Percentiles rank a stretch among this genome's conserved stretches.
These are phyloP conservation scores for Flaveria trinervia DNA, from an alignment of 129 eudicot genomes.

Conservation along the genomic window DNA sequence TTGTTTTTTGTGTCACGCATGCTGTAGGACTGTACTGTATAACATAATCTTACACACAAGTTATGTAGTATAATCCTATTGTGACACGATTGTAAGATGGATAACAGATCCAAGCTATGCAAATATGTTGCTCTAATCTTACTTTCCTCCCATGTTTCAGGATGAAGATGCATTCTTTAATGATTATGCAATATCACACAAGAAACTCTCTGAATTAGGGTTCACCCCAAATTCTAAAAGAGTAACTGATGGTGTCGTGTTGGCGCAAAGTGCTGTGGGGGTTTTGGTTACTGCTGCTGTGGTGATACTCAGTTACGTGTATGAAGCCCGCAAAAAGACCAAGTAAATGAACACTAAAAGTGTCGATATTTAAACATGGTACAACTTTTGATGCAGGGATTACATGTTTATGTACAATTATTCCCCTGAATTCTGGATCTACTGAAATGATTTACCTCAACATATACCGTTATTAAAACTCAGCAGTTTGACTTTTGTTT, in stretches of 20 bases:
- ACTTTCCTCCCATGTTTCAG: constrained; percentile 53
- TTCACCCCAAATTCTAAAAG: constrained; percentile 57
- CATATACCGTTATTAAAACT: constrained; percentile 11
- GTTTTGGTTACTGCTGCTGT: constrained; percentile 86
- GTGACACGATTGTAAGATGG: not conserved
- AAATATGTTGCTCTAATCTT: constrained; percentile 11
- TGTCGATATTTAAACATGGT: not conserved
- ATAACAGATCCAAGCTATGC: not conserved
- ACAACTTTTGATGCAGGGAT: constrained; percentile 18
- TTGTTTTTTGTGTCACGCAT: not conserved
- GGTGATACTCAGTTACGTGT: constrained; percentile 70
- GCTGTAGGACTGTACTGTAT: constrained; percentile 3
- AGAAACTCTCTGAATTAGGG: constrained; percentile 93
- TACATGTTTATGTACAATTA: constrained; percentile 20
- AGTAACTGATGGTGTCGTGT: constrained; percentile 55
- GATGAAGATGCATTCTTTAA: constrained; percentile 88
- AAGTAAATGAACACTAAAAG: constrained; percentile 38
- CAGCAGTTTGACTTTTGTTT: constrained; percentile 33
- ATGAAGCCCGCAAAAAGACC: constrained; percentile 69
- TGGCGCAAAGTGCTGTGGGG: constrained; percentile 93
- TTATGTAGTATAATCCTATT: not conserved
- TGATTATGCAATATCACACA: constrained; percentile 87
- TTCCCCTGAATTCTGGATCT: constrained; percentile 5
- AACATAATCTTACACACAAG: constrained; percentile 10
- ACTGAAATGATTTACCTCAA: not conserved